Base-by-base conservation (phyloP, 73 alveolate genomes). In the Paraurostyla sp. region DNA sequence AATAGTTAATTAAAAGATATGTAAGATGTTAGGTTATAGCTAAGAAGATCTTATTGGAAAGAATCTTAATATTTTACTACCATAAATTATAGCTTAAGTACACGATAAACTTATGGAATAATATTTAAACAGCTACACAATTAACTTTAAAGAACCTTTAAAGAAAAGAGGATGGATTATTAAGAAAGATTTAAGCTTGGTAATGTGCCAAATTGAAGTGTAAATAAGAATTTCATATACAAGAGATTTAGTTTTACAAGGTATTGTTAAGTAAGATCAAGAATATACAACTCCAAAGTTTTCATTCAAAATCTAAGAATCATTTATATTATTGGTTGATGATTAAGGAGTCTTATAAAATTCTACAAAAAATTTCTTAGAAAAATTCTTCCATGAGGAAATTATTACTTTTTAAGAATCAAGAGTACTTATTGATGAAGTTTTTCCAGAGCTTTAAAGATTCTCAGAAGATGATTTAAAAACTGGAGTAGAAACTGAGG, bases 391-490 rank as follows among this genome's bases (percentile, higher is more conserved):
- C 6, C 60, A 65, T 22, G 58, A 32, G 7, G 82, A 65, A 13
- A 38, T 65, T 40, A 38, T 65, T 40, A 38, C 82, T 38, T 65
- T 65, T 65, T 56, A 65, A 32, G 82, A 65, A 38, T 32, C 82
- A 2, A 65, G 58, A 65, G 41, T 65, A 38, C 41, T 65, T 38
- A 38, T 65, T 16, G 60, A 65, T 33, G 82, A 65, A 38, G 58
- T 65, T 2, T 38, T 65, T 2, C 56, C 32, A 1, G 25, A 35
- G 6, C 29, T 65, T 65, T 13, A 32, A 3, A 38, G 16, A 65
- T 65, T 38, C 20, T 38, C 27, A 13, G 40, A 65, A 1, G 7
- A 3, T 18, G 51, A 60, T 29, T 50, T 60, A 29, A 9, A 60
- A 60, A 58, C 35, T 3, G 82, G 82, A 32, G 46, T 22, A 65